Evolutionary conservation across 1,284 basidiomycete species (phyloP).

Genomic region (Xerocomus amazonicus): DNA sequence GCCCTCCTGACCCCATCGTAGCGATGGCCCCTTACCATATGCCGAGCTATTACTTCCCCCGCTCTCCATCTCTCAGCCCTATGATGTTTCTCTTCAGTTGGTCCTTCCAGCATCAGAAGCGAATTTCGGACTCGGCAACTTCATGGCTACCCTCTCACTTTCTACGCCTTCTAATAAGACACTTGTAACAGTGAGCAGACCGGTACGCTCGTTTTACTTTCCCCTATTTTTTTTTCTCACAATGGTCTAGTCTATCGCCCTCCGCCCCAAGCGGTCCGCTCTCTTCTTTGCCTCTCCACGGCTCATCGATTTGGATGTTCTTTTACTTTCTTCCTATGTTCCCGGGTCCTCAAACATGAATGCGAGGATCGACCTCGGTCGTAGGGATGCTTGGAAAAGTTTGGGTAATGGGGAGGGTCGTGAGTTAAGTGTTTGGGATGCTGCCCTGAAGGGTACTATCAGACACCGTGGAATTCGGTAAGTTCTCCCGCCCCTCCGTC

Average conservation of each 20-base stretch:
- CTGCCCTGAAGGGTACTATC: constrained; percentile 56
- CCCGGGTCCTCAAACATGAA: constrained; percentile 45
- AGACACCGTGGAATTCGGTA: constrained; percentile 66
- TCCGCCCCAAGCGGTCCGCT: constrained; percentile 35
- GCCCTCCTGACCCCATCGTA: constrained; percentile 28
- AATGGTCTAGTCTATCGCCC: constrained; percentile 51
- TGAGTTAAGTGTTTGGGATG: constrained; percentile 63
- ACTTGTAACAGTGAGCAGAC: constrained; percentile 51
- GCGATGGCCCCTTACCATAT: constrained; percentile 61
- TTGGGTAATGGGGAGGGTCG: constrained; percentile 64
- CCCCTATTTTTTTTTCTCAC: constrained; percentile 11
- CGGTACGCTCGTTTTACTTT: constrained; percentile 46
- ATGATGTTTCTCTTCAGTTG: constrained; percentile 68
- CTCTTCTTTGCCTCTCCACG: constrained; percentile 40
- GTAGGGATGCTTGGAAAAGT: constrained; percentile 64
- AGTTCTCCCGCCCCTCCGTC: constrained; percentile 17
- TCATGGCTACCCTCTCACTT: constrained; percentile 67
- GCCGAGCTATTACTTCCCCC: constrained; percentile 49
- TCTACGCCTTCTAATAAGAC: constrained; percentile 57
- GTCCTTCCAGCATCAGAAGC: constrained; percentile 60
- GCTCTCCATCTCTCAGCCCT: constrained; percentile 58
- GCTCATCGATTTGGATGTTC: constrained; percentile 47
- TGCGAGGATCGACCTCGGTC: constrained; percentile 62
- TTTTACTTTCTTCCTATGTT: constrained; percentile 51
- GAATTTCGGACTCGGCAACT: constrained; percentile 73